Percentiles rank a stretch among this genome's conserved stretches.
These are phyloP conservation scores for Puccinia novopanici DNA, from an alignment of 1,284 basidiomycete genomes.

Conservation along the genomic window DNA sequence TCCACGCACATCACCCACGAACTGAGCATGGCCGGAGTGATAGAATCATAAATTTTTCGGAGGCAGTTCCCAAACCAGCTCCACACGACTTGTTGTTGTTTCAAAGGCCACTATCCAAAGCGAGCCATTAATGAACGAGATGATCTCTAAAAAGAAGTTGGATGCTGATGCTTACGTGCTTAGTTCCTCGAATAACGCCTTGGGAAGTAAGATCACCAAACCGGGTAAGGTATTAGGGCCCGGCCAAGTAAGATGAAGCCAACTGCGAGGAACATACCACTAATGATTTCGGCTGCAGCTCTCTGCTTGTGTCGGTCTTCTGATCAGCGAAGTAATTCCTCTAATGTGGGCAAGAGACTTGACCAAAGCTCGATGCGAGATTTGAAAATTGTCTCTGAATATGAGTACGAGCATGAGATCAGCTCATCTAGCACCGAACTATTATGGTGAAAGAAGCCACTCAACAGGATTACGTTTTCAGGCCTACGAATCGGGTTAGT, in stretches of 20 bases:
- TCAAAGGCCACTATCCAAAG: slow-evolving; percentile 67
- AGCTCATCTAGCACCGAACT: slow-evolving; percentile 49
- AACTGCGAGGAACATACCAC: slow-evolving; percentile 63
- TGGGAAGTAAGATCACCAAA: slow-evolving; percentile 2
- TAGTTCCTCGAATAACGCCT: slow-evolving; percentile 68
- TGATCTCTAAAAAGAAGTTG: too few species aligned
- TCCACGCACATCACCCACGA: slow-evolving; percentile 61
- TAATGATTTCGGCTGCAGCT: slow-evolving; percentile 81
- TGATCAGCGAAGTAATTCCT: slow-evolving; percentile 68
- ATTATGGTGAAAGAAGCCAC: neutral
- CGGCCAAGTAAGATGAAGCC: slow-evolving; percentile 64
- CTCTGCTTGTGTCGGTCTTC: slow-evolving; percentile 86
- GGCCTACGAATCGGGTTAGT: neutral
- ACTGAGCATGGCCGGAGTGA: slow-evolving; percentile 61
- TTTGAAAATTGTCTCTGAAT: slow-evolving; percentile 62
- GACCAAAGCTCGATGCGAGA: slow-evolving; percentile 67
- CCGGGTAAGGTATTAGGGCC: neutral
- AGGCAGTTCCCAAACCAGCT: slow-evolving; percentile 75
- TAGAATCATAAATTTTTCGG: slow-evolving; percentile 68
- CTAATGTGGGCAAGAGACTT: slow-evolving; percentile 65
- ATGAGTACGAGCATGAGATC: neutral
- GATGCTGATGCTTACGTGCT: slow-evolving; percentile 64
- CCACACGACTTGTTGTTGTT: slow-evolving; percentile 70
- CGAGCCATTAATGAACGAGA: too few species aligned
- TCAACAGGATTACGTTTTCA: slow-evolving; percentile 39